Evolutionary conservation across 768 basidiomycete species (phyloP).

Genomic region (Lentinus brumalis): DNA sequence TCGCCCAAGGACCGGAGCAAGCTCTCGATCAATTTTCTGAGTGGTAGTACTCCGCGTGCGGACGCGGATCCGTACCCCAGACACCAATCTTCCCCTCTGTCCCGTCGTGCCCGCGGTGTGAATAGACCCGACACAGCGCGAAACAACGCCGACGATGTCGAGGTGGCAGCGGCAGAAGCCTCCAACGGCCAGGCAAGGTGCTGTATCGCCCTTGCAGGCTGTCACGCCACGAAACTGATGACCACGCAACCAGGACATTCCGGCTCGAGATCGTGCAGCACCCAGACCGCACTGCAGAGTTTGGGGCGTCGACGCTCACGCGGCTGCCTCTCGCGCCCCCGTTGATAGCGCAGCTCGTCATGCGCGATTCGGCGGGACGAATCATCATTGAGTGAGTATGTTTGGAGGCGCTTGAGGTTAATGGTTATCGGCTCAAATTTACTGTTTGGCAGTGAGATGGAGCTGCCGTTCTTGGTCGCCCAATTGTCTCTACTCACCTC

Average conservation of each 20-base stretch:
- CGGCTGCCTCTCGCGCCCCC: conserved; percentile 85
- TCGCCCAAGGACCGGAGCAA: conserved; percentile 18
- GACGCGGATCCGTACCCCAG: background rate
- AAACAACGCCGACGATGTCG: conserved; percentile 6
- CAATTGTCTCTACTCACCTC: conserved; percentile 75
- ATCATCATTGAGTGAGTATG: conserved; percentile 74
- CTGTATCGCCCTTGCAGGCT: background rate
- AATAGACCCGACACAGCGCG: background rate
- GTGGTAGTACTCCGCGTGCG: conserved; percentile 6
- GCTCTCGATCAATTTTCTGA: conserved; percentile 19
- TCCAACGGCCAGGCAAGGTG: conserved; percentile 24
- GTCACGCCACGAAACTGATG: background rate
- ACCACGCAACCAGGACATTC: conserved; percentile 46
- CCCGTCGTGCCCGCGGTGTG: conserved; percentile 12
- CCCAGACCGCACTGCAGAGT: conserved; percentile 80
- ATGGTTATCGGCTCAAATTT: conserved; percentile 9
- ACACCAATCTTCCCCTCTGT: conserved; percentile 10
- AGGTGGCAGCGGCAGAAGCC: conserved; percentile 5
- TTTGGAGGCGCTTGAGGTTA: background rate
- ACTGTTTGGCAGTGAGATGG: conserved; percentile 62
- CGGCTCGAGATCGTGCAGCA: conserved; percentile 86
- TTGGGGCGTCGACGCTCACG: conserved; percentile 71
- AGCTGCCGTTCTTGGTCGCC: conserved; percentile 86
- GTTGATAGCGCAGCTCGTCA: conserved; percentile 75
- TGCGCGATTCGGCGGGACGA: conserved; percentile 72